Evolutionary conservation across 2,329 filamentous ascomycete species (phyloP).

Genomic region (Tolypocladium paradoxum): DNA sequence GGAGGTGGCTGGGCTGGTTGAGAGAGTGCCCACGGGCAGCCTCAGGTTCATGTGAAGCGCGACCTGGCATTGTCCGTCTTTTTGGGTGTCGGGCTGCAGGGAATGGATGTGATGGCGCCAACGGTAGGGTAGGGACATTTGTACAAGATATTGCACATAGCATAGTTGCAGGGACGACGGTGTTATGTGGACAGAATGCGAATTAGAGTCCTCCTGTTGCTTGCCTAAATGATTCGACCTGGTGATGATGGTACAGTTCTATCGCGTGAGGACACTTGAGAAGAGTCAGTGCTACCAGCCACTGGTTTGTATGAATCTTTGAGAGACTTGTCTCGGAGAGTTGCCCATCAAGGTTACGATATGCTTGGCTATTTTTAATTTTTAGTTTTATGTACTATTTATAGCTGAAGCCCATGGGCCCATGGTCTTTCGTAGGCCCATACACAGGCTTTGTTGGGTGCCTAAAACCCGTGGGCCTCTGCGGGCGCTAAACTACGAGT

Average conservation of each 20-base stretch:
- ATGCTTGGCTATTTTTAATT: too few species aligned
- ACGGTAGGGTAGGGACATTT: constrained; percentile 3
- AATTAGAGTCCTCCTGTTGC: too few species aligned
- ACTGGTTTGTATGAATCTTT: not conserved
- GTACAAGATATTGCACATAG: constrained; percentile 3
- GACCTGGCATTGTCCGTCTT: not conserved
- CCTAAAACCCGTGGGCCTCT: too few species aligned
- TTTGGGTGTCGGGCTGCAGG: not conserved
- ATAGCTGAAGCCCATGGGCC: too few species aligned
- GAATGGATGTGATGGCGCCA: not conserved
- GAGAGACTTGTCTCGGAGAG: not conserved
- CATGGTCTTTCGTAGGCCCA: too few species aligned
- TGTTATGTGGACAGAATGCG: not conserved
- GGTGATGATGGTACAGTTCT: too few species aligned
- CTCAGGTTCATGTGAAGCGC: constrained; percentile 32
- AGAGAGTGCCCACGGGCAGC: constrained; percentile 29
- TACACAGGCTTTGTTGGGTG: too few species aligned
- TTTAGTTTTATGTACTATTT: too few species aligned
- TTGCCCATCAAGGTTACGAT: not conserved
- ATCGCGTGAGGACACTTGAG: too few species aligned
- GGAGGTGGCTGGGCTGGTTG: constrained; percentile 32
- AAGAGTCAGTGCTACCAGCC: too few species aligned
- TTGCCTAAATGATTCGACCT: not conserved
- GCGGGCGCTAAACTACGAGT: too few species aligned
- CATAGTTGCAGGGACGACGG: constrained; percentile 1